Conservation (phyloP, 2,329 filamentous ascomycete species). For the Diaporthe citrichinensis region DNA sequence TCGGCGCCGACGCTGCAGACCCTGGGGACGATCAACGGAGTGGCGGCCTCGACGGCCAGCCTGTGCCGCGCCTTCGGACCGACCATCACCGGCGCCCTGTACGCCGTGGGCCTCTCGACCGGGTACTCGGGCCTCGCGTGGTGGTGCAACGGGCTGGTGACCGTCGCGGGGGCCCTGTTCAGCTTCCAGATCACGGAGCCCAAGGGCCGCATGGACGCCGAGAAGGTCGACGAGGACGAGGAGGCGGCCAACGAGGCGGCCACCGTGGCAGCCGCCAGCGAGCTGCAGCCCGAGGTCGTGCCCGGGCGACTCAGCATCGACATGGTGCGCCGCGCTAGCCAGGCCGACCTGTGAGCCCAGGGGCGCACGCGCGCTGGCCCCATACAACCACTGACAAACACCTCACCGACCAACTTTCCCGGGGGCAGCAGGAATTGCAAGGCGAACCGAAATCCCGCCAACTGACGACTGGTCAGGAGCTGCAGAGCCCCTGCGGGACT, state of each 20-base stretch:
- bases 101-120: constrained; percentile 81
- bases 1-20: constrained; percentile 87
- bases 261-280: constrained; percentile 40
- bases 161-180: constrained; percentile 80
- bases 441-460: constrained; percentile 1
- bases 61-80: constrained; percentile 90
- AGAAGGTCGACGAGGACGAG: constrained; percentile 55
- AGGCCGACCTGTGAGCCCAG: constrained; percentile 39
- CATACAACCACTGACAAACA: not conserved
- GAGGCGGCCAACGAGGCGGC: constrained; percentile 53
- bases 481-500: constrained; percentile 19
- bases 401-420: not conserved
- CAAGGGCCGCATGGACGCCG: constrained; percentile 57
- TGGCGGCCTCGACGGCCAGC: constrained; percentile 91
- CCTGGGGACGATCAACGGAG: constrained; percentile 92
- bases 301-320: constrained; percentile 41
- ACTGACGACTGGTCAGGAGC: constrained; percentile 29
- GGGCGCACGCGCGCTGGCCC: not conserved
- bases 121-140: constrained; percentile 92
- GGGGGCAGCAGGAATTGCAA: constrained; percentile 16
- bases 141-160: constrained; percentile 89
- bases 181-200: constrained; percentile 82
- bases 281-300: constrained; percentile 42
- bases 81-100: constrained; percentile 87
- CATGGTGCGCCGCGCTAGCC: constrained; percentile 41